phyloP scores from a whole-genome alignment of 129 eudicot species.

The Lactuca sativa region DNA sequence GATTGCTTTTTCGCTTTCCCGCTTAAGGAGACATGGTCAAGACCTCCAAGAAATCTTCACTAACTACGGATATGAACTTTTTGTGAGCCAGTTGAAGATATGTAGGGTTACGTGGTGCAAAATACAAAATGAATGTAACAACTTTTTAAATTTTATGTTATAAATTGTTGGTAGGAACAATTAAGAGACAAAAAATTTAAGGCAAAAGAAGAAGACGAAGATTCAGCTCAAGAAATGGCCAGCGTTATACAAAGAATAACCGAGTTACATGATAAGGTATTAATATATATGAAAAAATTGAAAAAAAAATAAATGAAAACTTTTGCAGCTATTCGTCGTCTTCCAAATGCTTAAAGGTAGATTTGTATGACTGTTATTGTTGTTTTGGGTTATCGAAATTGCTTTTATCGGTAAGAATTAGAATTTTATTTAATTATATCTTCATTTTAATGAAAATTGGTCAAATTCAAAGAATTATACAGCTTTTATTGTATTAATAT shows the following conservation, averaged over 20 bases:
- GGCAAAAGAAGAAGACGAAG: slow-evolving; percentile 90
- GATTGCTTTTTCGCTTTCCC: too few species aligned
- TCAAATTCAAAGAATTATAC: slow-evolving; percentile 21
- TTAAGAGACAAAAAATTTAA: slow-evolving; percentile 61
- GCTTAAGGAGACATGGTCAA: too few species aligned
- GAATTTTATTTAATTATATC: not conserved
- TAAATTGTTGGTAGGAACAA: slow-evolving; percentile 55
- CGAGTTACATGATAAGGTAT: slow-evolving; percentile 83
- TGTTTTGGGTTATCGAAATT: not conserved
- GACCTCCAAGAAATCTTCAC: too few species aligned
- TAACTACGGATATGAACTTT: slow-evolving; percentile 64
- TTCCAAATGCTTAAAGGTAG: slow-evolving; percentile 31
- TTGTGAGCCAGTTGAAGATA: slow-evolving; percentile 70
- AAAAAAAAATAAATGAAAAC: slow-evolving; percentile 46
- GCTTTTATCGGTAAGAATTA: not conserved
- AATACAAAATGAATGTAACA: not conserved
- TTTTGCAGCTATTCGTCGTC: slow-evolving; percentile 30
- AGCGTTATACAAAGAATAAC: slow-evolving; percentile 78
- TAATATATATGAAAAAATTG: not conserved
- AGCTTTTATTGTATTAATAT: slow-evolving; percentile 6
- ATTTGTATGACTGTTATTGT: too few species aligned
- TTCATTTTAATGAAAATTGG: not conserved
- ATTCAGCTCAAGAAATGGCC: slow-evolving; percentile 96
- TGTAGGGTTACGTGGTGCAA: slow-evolving; percentile 6
- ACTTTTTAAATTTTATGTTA: not conserved